Evolutionary conservation across 805 yeast species (phyloP), one percentile per base, ranked within the genome.

Genomic region (Pichia occidentalis): DNA sequence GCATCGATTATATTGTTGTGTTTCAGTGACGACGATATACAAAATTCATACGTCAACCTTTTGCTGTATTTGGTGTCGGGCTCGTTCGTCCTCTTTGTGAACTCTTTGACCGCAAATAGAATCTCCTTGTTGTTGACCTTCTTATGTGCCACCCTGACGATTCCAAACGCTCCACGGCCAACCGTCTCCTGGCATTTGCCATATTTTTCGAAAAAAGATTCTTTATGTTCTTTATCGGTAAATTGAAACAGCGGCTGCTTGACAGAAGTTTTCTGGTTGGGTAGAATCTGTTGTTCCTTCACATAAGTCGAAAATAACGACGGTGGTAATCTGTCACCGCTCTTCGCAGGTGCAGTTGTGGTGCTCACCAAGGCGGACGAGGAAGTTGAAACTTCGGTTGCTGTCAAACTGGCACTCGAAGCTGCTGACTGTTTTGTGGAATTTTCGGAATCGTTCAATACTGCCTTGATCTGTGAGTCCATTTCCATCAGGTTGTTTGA

Each of bases 121-220:
- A 74, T 79, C n/a, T 64, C 68, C 19, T 53, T 38, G 14, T 44
- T 51, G 1, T 34, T 22, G 8, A 63, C 47, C 51, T 73, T 77
- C 57, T 81, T 81, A 65, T 88, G 97, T 6, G 95, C 73, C 5
- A 92, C 75, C 44, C 96, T 70, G 16, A 90, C 97, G 32, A 86
- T 85, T 14, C 98, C 98, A 65, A 84, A 90, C 0, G 96, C 79
- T 16, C 97, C 97, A 36, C 84, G 73, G 19, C 98, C 98, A 46
- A 92, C 75, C 33, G 88, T 85, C 57, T 90, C 97, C 60, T 86
- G 95, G 58, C 97, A 90, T 36, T 83, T 73, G 29, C 98, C 98
- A 58, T 90, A 90, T 56, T 88, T 84, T 50, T 87, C 88, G 7
- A 77, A 81, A 57, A 90, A 82, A 8, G 88, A 75, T 33, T 38